Base-by-base conservation (phyloP, 176 grass and related monocot genomes). In the Aegilops bicornis region DNA sequence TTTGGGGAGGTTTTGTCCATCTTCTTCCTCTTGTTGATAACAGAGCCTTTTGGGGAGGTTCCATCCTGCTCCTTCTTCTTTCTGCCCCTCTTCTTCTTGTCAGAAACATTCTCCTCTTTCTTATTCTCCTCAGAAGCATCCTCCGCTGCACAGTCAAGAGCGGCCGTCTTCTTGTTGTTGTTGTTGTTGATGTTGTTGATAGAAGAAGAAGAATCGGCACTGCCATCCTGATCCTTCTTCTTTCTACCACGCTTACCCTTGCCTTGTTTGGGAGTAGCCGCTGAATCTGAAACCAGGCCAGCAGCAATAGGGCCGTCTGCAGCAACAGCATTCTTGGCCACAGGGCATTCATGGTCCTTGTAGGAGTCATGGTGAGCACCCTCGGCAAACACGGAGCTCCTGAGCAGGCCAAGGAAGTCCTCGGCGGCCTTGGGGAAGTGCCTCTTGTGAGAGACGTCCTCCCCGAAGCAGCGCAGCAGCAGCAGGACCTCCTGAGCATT, bases 351-450 rank as follows among this genome's bases (percentile, higher is more conserved):
- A 43, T 79, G 62, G 11, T 16, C 69, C 33, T 76, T 33, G 50
- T 71, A 91, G 68, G 33, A 79, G 22, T 7, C 31, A 75, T 72
- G 73, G 12, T 83, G 25, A 25, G 56, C 65, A 37, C 82, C 89
- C 3, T 86, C 36, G 8, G 43, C 20, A 15, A 93, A 92, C 15
- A 10, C 10, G 2, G 11, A 79, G 47, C 87, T 93, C 84, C 91
- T 95, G 86, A 85, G 89, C 39, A 71, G 73, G 20, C 27, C 24
- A 10, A 98, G 84, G 66, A 98, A 92, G 20, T 62, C 9, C 64
- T 76, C 77, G 6, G 75, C 23, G 1, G 59, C 54, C 73, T 89
- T 83, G 4, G 82, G 68, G 11, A 89, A 88, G 50, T 32, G 14
- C 22, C 24, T 82, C 32, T 8, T 60, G 83, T 79, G 56, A 52